Conservation (phyloP, 805 yeast genomes). For the Myxozyma vanderwaltii region DNA sequence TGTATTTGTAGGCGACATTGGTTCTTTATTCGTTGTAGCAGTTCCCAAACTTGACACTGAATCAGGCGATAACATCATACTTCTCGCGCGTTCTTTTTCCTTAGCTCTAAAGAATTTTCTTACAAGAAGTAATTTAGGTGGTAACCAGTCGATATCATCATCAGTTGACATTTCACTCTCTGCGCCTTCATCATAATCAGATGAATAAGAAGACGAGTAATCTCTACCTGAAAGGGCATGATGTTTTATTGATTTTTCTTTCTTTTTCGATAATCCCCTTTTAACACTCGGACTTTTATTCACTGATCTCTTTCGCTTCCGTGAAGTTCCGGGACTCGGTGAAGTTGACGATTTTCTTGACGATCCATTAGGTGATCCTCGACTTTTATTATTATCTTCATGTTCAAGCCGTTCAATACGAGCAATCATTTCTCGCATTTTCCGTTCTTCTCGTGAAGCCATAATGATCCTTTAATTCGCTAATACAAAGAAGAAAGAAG, state of each 20-base stretch:
- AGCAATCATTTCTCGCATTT: conserved; percentile 25
- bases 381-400: conserved; percentile 13
- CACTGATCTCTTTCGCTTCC: conserved; percentile 16
- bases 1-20: conserved; percentile 8
- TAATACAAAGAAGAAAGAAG: not conserved
- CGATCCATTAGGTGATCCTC: not conserved
- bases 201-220: not conserved
- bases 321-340: conserved; percentile 5
- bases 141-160: conserved; percentile 30
- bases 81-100: conserved; percentile 14
- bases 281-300: not conserved
- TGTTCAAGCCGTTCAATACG: conserved; percentile 32
- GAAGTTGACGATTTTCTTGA: not conserved
- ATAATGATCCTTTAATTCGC: conserved; percentile 1
- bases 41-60: conserved; percentile 5
- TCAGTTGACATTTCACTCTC: conserved; percentile 31
- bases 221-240: not conserved
- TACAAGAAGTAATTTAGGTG: conserved; percentile 30
- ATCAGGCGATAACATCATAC: conserved; percentile 15
- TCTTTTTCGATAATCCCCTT: not conserved
- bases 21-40: not conserved
- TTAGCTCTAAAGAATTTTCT: conserved; percentile 24
- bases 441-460: conserved; percentile 32
- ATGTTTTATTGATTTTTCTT: not conserved
- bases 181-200: conserved; percentile 9